A percentile compares a stretch with the other conserved stretches of the same genome.
phyloP scores from a whole-genome alignment of 345 rosid genomes.

The Rubroshorea leprosula region DNA sequence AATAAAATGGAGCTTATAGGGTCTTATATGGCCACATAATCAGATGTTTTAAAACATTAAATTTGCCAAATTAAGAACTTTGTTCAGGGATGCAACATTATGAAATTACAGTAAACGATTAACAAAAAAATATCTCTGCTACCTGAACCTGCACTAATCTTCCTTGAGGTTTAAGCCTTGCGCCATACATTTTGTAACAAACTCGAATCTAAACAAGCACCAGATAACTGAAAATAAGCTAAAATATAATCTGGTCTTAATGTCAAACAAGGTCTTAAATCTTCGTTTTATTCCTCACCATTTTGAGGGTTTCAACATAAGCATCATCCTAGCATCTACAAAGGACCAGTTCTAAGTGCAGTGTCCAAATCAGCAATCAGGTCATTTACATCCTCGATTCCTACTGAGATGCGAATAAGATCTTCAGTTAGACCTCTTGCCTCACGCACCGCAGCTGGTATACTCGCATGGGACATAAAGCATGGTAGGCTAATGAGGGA shows the following conservation, averaged over 20 bases:
- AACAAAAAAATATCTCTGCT: no score
- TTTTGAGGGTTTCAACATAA: background rate
- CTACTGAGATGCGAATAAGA: conserved; percentile 83
- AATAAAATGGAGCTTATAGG: no score
- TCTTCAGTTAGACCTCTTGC: conserved; percentile 94
- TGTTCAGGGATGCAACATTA: no score
- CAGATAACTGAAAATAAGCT: background rate
- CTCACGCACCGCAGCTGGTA: conserved; percentile 69
- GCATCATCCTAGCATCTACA: conserved; percentile 13
- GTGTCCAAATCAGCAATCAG: conserved; percentile 74
- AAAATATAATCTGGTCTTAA: no score
- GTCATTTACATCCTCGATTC: conserved; percentile 90
- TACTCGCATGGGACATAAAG: conserved; percentile 97
- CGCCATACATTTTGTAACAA: no score
- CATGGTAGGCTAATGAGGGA: conserved; percentile 97
- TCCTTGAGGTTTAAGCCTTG: no score
- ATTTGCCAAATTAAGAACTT: no score
- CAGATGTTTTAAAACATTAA: no score
- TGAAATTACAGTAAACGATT: no score
- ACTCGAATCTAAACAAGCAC: no score
- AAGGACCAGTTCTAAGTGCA: conserved; percentile 65
- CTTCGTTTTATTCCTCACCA: background rate
- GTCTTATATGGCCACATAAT: no score
- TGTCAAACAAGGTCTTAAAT: background rate
- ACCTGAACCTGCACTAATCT: no score